Base-by-base conservation (phyloP, 2,329 filamentous ascomycete species). In the Fusarium sp. region DNA sequence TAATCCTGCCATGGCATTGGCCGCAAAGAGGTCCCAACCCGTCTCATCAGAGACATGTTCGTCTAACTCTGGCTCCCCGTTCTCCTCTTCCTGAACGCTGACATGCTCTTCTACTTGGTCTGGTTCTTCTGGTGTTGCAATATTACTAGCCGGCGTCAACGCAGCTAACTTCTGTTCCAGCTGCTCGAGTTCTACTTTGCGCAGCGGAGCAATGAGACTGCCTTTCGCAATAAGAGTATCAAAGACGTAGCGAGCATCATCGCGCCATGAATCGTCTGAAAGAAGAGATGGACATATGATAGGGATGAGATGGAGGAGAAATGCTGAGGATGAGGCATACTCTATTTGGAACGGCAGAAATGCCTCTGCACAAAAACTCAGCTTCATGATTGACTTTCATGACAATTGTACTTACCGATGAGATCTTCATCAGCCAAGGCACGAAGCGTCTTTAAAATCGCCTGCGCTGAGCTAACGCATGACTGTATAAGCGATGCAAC, bases 291-390 rank as follows among this genome's bases (percentile, higher is more conserved):
- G 83, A n/a, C 79, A 80, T 10, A 80, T 76, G 3, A 78, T 70
- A 4, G 74, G 76, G 9, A 84, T 80, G 0, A 84, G 75, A 22
- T 83, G 80, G 6, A 84, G 78, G 3, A 84, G 78, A 41, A 84
- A 84, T 0, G 82, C 81, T 4, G 83, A 84, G 1, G 83, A 84
- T 13, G 82, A 84, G 11, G 83, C 82, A 42, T 83, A 82, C 64
- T 84, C 83, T 17, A 84, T 79, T 48, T 84, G 83, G 18, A 84
- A 84, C 0, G 83, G 83, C 4, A 84, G 31, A 17, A 84, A 84
- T 4, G 82, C 80, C 45, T 78, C 76, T 52, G 5, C 5, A 11
- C 1, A 18, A 3, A 0, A 5, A 4, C 22, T 71, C n/a, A 67
- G 41, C 28, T 14, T 14, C 1, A 24, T 3, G 1, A 1, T 20